A percentile compares a stretch with the other conserved stretches of the same genome.
These are phyloP conservation scores for Schrenkiella parvula DNA, from an alignment of 345 rosid genomes.

Conservation along the genomic window DNA sequence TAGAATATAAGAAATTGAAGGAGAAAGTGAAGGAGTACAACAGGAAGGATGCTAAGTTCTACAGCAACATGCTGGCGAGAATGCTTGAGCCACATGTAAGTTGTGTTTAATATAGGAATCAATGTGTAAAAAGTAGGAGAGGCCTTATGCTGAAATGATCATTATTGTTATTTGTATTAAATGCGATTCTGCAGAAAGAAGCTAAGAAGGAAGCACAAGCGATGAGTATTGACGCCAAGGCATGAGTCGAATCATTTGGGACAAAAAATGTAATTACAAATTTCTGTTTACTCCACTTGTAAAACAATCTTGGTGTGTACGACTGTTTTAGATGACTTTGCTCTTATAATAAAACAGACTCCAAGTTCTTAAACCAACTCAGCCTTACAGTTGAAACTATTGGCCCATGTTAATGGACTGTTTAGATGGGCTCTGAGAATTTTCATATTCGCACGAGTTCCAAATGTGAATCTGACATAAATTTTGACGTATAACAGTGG, in stretches of 20 bases:
- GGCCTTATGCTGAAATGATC: neutral
- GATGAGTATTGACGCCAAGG: conserved; percentile 19
- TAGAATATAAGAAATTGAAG: conserved; percentile 59
- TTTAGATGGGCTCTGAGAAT: neutral
- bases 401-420: neutral
- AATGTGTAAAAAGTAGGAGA: neutral
- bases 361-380: neutral
- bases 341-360: neutral
- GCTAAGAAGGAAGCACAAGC: conserved; percentile 2
- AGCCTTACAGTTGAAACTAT: neutral
- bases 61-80: conserved; percentile 56
- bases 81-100: conserved; percentile 37
- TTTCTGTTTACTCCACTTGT: neutral
- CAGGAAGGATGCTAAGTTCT: conserved; percentile 68
- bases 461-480: no score
- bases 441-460: neutral
- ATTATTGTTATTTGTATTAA: no score
- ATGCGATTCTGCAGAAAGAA: neutral
- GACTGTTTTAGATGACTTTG: neutral
- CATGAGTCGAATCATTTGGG: neutral
- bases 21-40: conserved; percentile 74
- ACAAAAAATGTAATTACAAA: neutral
- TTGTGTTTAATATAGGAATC: neutral
- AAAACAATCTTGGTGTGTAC: neutral
- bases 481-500: no score